These are phyloP conservation scores for Rhizopus arrhizus DNA, from an alignment of 371 early-diverging fungal genomes.

Conservation along the genomic window DNA sequence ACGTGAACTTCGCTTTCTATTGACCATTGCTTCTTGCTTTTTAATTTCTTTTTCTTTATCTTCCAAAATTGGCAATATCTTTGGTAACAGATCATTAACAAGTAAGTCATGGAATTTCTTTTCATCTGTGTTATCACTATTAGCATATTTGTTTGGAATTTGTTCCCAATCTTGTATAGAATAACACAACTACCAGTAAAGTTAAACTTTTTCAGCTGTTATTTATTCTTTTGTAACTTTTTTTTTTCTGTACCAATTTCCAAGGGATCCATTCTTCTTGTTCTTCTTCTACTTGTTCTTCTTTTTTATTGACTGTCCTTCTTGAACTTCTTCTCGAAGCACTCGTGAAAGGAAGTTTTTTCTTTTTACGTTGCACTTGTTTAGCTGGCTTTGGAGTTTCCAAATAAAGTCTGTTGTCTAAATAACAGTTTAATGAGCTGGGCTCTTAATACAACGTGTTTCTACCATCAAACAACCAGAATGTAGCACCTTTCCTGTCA, in stretches of 20 bases:
- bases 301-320: conserved; percentile 3
- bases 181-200: conserved; percentile 40
- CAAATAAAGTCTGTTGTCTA: conserved; percentile 73
- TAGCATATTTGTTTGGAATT: conserved; percentile 56
- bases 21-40: conserved; percentile 57
- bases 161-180: conserved; percentile 64
- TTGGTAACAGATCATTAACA: conserved; percentile 61
- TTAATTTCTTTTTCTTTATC: conserved; percentile 55
- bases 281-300: conserved; percentile 26
- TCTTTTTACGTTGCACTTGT: conserved; percentile 26
- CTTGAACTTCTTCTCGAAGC: conserved; percentile 25
- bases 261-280: conserved; percentile 49
- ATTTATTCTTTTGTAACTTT: conserved; percentile 5
- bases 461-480: conserved; percentile 78
- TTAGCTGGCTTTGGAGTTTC: conserved; percentile 49
- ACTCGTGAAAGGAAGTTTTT: conserved; percentile 4
- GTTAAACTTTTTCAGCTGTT: conserved; percentile 18
- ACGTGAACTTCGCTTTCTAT: conserved; percentile 70
- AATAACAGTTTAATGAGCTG: neutral
- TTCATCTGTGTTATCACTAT: conserved; percentile 59
- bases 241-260: conserved; percentile 42
- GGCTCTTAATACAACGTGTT: too few species aligned
- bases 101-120: conserved; percentile 57
- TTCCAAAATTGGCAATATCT: conserved; percentile 58
- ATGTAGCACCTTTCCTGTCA: conserved; percentile 68